Conservation (phyloP, 139 green algal species). For the Ettlia oleoabundans region DNA sequence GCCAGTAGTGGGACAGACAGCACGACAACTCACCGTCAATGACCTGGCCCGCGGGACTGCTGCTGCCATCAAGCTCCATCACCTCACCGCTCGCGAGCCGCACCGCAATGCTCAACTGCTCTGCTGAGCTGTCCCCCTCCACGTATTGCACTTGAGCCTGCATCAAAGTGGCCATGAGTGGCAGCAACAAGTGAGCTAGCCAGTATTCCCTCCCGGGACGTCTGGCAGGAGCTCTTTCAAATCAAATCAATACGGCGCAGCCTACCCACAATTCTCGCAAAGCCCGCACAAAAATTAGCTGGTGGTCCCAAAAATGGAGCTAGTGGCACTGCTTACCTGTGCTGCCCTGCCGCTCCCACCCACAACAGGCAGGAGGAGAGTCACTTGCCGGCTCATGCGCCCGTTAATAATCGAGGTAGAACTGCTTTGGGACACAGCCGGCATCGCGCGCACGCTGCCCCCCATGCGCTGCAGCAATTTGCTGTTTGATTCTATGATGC, state of each 20-base stretch:
- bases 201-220: too few species aligned
- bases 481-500: slow-evolving; percentile 15
- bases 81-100: slow-evolving; percentile 29
- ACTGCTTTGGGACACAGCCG: slow-evolving; percentile 22
- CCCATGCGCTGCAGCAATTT: slow-evolving; percentile 8
- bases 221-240: too few species aligned
- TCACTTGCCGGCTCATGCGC: not conserved
- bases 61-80: slow-evolving; percentile 11
- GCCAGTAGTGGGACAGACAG: too few species aligned
- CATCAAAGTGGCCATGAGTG: too few species aligned
- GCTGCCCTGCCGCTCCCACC: not conserved
- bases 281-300: too few species aligned
- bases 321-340: not conserved
- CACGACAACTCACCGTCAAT: too few species aligned
- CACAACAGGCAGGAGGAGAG: slow-evolving; percentile 25
- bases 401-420: slow-evolving; percentile 19
- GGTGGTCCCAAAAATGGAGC: too few species aligned
- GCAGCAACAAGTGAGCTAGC: too few species aligned
- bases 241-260: too few species aligned
- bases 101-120: slow-evolving; percentile 8
- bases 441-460: slow-evolving; percentile 4
- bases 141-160: slow-evolving; percentile 30
- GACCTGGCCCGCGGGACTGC: too few species aligned
- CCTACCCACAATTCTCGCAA: too few species aligned
- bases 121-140: not conserved